A percentile compares a stretch with the other conserved stretches of the same genome.
Conservation (phyloP, 1,139 yeast species). For the Scheffersomyces cryptocercus region DNA sequence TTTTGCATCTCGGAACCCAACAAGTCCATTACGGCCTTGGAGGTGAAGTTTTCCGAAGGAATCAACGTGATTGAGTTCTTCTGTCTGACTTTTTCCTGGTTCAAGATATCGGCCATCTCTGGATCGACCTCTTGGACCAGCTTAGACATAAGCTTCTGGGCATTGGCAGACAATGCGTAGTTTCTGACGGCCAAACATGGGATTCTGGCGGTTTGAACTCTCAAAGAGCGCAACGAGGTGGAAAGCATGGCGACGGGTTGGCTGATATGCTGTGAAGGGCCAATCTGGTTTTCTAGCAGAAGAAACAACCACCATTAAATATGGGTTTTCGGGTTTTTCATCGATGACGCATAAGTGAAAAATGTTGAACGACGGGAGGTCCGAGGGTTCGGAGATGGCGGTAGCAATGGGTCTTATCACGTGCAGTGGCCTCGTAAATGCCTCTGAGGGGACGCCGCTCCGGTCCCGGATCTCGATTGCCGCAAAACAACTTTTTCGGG, state of each 20-base stretch:
- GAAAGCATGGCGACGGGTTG: slow-evolving; percentile 16
- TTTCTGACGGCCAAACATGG: slow-evolving; percentile 17
- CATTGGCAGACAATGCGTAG: slow-evolving; percentile 52
- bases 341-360: slow-evolving; percentile 2
- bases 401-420: no score
- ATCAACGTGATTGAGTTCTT: slow-evolving; percentile 86
- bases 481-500: no score
- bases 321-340: not conserved
- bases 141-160: slow-evolving; percentile 60
- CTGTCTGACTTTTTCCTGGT: slow-evolving; percentile 78
- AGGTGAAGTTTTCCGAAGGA: slow-evolving; percentile 94
- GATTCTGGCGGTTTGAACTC: slow-evolving; percentile 15
- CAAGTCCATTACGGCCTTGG: slow-evolving; percentile 90
- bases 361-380: no score
- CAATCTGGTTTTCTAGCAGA: no score
- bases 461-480: no score
- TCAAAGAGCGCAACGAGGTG: slow-evolving; percentile 23
- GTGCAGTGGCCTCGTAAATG: no score
- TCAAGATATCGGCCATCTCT: slow-evolving; percentile 76
- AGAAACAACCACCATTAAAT: no score
- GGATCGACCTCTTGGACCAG: slow-evolving; percentile 74
- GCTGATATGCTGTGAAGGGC: not conserved
- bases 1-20: slow-evolving; percentile 96
- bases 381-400: no score
- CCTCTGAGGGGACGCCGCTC: no score